Evolutionary conservation across 2,329 filamentous ascomycete species (phyloP), one percentile per base, ranked within the genome.

Genomic region (Cytospora piceicola): DNA sequence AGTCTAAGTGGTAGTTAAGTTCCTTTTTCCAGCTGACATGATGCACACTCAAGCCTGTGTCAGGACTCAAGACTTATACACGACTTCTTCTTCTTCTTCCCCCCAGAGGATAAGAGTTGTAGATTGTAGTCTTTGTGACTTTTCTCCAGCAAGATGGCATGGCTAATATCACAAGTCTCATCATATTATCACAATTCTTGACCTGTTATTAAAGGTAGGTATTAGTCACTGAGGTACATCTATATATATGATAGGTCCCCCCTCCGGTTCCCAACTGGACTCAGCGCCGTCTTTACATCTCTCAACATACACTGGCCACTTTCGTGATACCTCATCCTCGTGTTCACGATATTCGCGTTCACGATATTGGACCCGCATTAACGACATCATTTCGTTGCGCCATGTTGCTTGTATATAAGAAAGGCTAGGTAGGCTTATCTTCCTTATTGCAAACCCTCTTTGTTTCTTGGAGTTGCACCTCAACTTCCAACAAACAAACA

Each of bases 401-500:
- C 64, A 66, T 66, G 64, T 30, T 55, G 22, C 27, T 36, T 32
- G 54, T 59, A 59, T 39, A 56, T 55, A 63, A 51, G 20, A 63
- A 52, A 55, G 49, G 36, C 39, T 49, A 66, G 55, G 64, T 54
- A 66, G 55, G 64, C 64, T 58, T 20, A 60, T 27, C 27, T 57
- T 39, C 59, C 58, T 39, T 30, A 56, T 59, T 49, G 32, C 39
- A 27, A 52, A 36, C 29, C 54, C 39, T 42, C 22, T 54, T 63
- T 59, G n/a, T 55, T 32, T 42, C 32, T 60, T 36, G 56, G 56
- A 30, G 36, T 42, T 27, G 2, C 20, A 20, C 30, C 42, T 60
- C 55, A 46, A 36, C 49, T 52, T 30, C 32, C 34, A 60, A 14
- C 52, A 62, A 57, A 34, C 56, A 29, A 29, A 15, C n/a, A n/a